These are phyloP conservation scores for Prunus mume DNA, from an alignment of 306 rosid genomes.

Conservation along the genomic window DNA sequence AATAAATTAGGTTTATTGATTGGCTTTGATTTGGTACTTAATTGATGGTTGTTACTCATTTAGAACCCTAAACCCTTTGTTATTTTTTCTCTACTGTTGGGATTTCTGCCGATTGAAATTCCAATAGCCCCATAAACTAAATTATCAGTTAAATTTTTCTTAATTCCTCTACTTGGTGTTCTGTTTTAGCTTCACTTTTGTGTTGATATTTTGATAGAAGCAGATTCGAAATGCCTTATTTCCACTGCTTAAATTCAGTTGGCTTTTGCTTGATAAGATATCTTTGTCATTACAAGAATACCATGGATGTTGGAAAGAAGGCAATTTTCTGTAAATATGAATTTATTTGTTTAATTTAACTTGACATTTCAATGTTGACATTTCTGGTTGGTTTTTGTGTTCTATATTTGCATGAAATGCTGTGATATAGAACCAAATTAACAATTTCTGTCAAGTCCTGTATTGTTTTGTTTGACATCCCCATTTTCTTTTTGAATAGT, in stretches of 20 bases:
- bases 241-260: neutral
- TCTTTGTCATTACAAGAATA: neutral
- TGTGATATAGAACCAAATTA: neutral
- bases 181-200: conserved; percentile 1
- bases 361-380: neutral
- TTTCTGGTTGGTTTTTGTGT: neutral
- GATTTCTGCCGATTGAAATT: neutral
- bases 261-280: neutral
- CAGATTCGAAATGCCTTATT: neutral
- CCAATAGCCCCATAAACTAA: neutral
- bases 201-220: neutral
- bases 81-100: neutral
- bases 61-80: neutral
- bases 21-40: neutral
- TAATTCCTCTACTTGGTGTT: neutral
- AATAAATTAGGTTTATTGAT: neutral
- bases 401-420: neutral
- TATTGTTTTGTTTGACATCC: neutral
- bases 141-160: neutral
- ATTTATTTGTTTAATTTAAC: neutral
- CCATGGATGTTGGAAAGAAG: neutral
- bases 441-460: neutral
- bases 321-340: neutral
- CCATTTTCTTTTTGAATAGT: conserved; percentile 9
- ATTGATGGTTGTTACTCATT: neutral